These are phyloP conservation scores for Zymoseptoria passerinii DNA, from an alignment of 2,329 filamentous ascomycete genomes.

Conservation along the genomic window DNA sequence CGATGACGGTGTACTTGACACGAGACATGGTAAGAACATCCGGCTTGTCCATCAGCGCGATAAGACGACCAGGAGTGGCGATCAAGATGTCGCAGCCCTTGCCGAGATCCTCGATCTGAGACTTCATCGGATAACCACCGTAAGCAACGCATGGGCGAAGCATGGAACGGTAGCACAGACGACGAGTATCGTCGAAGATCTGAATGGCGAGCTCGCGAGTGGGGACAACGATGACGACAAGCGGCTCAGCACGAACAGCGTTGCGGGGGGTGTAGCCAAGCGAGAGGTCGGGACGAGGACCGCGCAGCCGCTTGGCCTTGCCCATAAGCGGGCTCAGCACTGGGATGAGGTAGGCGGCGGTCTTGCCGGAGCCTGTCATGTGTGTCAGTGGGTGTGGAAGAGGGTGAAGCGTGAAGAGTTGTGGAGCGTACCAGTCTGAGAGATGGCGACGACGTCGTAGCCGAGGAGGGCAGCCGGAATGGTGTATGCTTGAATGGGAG, in stretches of 20 bases:
- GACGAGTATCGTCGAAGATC: slow-evolving; percentile 89
- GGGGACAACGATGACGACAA: slow-evolving; percentile 78
- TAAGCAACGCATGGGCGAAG: slow-evolving; percentile 85
- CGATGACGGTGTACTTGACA: slow-evolving; percentile 73
- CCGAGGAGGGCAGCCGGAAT: slow-evolving; percentile 71
- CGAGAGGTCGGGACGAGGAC: slow-evolving; percentile 56
- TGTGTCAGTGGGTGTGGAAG: slow-evolving; percentile 2
- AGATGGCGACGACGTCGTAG: slow-evolving; percentile 77
- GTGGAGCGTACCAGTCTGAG: slow-evolving; percentile 70
- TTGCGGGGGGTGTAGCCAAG: slow-evolving; percentile 46
- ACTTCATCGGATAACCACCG: slow-evolving; percentile 64
- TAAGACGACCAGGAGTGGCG: slow-evolving; percentile 76
- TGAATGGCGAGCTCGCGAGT: slow-evolving; percentile 87
- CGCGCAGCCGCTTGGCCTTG: slow-evolving; percentile 81
- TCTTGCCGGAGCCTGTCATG: slow-evolving; percentile 80
- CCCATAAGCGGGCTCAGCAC: slow-evolving; percentile 89
- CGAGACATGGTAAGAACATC: slow-evolving; percentile 63
- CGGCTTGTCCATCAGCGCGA: slow-evolving; percentile 71
- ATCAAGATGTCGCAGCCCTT: slow-evolving; percentile 87
- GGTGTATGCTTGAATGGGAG: slow-evolving; percentile 79
- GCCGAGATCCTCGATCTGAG: slow-evolving; percentile 64
- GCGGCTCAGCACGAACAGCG: slow-evolving; percentile 66
- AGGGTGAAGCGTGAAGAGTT: neutral
- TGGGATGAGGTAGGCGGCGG: slow-evolving; percentile 82
- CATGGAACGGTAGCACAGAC: slow-evolving; percentile 91